Evolutionary conservation across 495 filamentous ascomycete species (phyloP).

Genomic region (Talaromyces adpressus): DNA sequence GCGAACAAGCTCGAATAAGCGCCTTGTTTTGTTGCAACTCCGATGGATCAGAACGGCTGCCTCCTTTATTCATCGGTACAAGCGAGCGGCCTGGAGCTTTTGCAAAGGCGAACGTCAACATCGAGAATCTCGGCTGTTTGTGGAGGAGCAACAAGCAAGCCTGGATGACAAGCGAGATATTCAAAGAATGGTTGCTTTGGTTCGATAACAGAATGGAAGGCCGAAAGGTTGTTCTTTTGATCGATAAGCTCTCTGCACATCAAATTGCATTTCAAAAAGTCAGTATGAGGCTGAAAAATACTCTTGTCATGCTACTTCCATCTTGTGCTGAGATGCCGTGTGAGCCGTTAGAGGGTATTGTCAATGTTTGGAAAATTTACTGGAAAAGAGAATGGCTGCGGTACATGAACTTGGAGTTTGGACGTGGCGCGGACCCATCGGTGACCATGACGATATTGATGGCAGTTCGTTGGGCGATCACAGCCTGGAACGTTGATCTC

Average conservation of each 20-base stretch:
- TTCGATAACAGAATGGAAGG: conserved; percentile 19
- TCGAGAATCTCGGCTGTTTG: conserved; percentile 13
- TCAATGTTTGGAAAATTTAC: conserved; percentile 20
- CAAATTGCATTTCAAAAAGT: conserved; percentile 11
- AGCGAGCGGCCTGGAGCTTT: conserved; percentile 15
- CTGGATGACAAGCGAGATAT: conserved; percentile 22
- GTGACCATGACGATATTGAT: conserved; percentile 14
- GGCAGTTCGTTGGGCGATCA: conserved; percentile 14
- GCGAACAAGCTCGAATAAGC: conserved; percentile 17
- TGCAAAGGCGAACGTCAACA: conserved; percentile 9
- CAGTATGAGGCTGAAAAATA: conserved; percentile 10
- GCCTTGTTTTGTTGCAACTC: conserved; percentile 16
- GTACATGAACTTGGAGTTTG: conserved; percentile 12
- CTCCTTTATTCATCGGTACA: conserved; percentile 21
- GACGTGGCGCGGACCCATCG: conserved; percentile 9
- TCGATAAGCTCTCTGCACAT: conserved; percentile 28
- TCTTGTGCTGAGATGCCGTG: conserved; percentile 18
- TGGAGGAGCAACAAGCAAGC: conserved; percentile 21
- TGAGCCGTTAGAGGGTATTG: conserved; percentile 26
- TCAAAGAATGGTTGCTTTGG: conserved; percentile 19
- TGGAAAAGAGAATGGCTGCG: conserved; percentile 18
- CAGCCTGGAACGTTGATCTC: conserved; percentile 13
- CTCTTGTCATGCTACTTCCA: conserved; percentile 20
- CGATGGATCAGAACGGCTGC: conserved; percentile 14
- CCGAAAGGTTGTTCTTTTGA: conserved; percentile 19